Base-by-base conservation (phyloP, 768 basidiomycete species). In the Tylopilus vinaceipallidus region DNA sequence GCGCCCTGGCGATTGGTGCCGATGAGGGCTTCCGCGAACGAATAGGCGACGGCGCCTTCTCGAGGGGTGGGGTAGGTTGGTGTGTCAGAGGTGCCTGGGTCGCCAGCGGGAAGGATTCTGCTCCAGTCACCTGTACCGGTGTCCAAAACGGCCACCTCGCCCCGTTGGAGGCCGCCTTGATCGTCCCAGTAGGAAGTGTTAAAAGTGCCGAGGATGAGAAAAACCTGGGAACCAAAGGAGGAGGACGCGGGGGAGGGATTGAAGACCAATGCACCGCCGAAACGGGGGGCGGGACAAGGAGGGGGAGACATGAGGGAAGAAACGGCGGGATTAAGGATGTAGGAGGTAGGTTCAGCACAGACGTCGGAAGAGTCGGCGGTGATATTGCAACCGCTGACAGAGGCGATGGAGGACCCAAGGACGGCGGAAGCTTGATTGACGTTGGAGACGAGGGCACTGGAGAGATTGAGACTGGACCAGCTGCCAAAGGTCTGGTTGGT, bases 131-230 rank as follows among this genome's bases (percentile, higher is more conserved):
- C 84, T 3, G 81, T 77, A 29, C 74, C 70, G 27, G 75, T 72
- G 54, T 88, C 80, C 33, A 90, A 68, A 12, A 91, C 71, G 48
- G 77, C 89, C 47, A 92, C 81, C 76, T 91, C 90, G 29, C 90
- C 90, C 1, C 73, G 71, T n/a, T 71, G 64, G 16, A 83, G 71
- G 2, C 81, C 81, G 26, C 73, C 75, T 32, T 73, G 76, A 61
- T 90, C 89, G 42, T 85, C 60, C 89, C 88, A 91, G 41, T 72
- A 58, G 7, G 81, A 77, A 9, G 71, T 63, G 60, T 91, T 77
- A 48, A 87, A 81, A 6, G 76, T 79, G 9, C 90, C 89, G 20
- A 89, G 74, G 27, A 89, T 62, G 42, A 89, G 72, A 57, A 90
- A 83, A 19, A 80, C 79, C 59, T 92, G 89, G 6, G 79, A 75